phyloP scores from a whole-genome alignment of 371 early-diverging fungal genomes.

The Blyttiomyces sp. region DNA sequence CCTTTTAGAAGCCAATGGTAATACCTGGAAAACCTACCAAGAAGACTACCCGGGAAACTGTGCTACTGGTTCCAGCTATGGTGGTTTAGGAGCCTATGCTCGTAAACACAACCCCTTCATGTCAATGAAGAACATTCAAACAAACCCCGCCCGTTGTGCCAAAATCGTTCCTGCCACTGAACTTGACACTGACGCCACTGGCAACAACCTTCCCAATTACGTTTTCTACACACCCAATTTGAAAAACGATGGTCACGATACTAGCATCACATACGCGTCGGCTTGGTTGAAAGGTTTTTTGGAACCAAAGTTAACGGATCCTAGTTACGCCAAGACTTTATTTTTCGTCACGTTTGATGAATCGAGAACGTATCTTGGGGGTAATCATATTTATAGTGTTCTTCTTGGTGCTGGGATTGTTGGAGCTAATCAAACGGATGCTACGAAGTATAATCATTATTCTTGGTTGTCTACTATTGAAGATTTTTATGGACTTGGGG shows the following conservation, averaged over 20 bases:
- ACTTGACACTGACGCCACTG: constrained; percentile 50
- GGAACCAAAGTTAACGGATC: constrained; percentile 48
- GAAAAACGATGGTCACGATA: constrained; percentile 52
- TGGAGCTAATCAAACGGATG: constrained; percentile 37
- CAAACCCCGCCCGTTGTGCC: constrained; percentile 45
- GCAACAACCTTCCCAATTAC: constrained; percentile 52
- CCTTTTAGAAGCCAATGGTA: constrained; percentile 55
- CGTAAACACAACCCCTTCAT: constrained; percentile 65
- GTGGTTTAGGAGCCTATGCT: constrained; percentile 33
- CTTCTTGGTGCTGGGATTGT: constrained; percentile 22
- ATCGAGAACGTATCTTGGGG: background rate
- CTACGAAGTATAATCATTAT: constrained; percentile 60
- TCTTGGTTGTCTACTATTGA: constrained; percentile 59
- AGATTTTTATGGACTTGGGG: constrained; percentile 61
- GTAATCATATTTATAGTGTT: background rate
- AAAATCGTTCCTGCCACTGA: constrained; percentile 53
- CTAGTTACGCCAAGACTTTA: constrained; percentile 47
- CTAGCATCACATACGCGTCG: constrained; percentile 46
- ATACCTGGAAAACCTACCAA: constrained; percentile 66
- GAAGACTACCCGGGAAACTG: constrained; percentile 59
- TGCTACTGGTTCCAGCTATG: constrained; percentile 32
- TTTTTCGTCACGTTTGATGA: constrained; percentile 59
- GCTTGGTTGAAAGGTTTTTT: constrained; percentile 58
- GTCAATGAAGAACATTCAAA: constrained; percentile 48
- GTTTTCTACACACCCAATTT: constrained; percentile 60